Evolutionary conservation across 305 asterid genomes (phyloP).

Genomic region (Ajuga reptans): DNA sequence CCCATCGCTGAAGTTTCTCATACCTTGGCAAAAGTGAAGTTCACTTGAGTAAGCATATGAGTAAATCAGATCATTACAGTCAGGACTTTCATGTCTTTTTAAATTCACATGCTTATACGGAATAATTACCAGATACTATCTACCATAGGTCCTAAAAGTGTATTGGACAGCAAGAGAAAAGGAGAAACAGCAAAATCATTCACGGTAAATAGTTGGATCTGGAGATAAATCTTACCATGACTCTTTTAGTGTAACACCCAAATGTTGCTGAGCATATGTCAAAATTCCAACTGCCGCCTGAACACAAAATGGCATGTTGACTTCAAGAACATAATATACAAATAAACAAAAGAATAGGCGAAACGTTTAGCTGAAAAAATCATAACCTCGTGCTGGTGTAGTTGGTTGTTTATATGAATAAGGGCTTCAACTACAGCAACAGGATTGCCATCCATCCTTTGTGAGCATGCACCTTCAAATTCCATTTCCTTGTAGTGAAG

Average conservation of each 20-base stretch:
- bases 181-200: constrained; percentile 9
- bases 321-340: constrained; percentile 9
- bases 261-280: constrained; percentile 87
- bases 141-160: constrained; percentile 4
- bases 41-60: constrained; percentile 21
- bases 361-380: neutral
- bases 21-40: constrained; percentile 50
- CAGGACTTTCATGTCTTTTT: neutral
- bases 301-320: constrained; percentile 22
- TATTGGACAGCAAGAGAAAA: neutral
- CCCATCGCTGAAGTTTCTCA: constrained; percentile 98
- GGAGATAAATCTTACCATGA: constrained; percentile 58
- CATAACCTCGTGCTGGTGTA: constrained; percentile 94
- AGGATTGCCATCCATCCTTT: constrained; percentile 87
- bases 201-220: neutral
- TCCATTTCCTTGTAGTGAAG: constrained; percentile 97
- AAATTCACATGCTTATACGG: constrained; percentile 4
- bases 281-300: constrained; percentile 98
- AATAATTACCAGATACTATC: neutral
- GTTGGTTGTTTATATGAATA: constrained; percentile 92
- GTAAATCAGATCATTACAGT: neutral
- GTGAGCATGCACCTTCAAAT: constrained; percentile 86
- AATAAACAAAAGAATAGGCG: constrained; percentile 7
- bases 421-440: constrained; percentile 96
- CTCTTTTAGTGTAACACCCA: constrained; percentile 93